phyloP scores from a whole-genome alignment of 257 asterid species.

The Solanum lignicaule region DNA sequence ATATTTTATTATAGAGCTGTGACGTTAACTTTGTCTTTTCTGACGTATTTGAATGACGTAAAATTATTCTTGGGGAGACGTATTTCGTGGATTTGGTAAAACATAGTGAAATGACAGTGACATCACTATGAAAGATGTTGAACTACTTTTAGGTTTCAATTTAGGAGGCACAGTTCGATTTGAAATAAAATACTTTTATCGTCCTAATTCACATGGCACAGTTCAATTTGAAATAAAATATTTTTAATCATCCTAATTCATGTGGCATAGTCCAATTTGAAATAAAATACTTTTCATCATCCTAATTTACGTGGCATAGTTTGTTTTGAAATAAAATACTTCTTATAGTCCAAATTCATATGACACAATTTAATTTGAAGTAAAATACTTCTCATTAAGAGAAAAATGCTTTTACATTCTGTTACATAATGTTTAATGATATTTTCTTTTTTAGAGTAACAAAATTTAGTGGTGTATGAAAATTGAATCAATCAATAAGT shows the following conservation, averaged over 20 bases:
- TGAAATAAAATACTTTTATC: too few species aligned
- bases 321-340: too few species aligned
- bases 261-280: too few species aligned
- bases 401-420: neutral
- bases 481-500: too few species aligned
- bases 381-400: neutral
- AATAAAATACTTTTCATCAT: too few species aligned
- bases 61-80: neutral
- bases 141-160: fast-evolving
- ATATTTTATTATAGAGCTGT: neutral
- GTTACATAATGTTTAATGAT: neutral
- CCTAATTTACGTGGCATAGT: neutral
- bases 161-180: neutral
- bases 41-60: neutral
- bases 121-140: neutral
- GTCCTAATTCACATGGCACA: fast-evolving
- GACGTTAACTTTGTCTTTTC: neutral
- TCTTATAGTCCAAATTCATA: too few species aligned
- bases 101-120: neutral
- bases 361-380: too few species aligned
- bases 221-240: too few species aligned
- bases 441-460: neutral
- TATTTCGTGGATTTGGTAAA: neutral
- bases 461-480: too few species aligned
- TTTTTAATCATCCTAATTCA: too few species aligned